Conservation (phyloP, 306 rosid species). For the Vachellia collinsii region DNA sequence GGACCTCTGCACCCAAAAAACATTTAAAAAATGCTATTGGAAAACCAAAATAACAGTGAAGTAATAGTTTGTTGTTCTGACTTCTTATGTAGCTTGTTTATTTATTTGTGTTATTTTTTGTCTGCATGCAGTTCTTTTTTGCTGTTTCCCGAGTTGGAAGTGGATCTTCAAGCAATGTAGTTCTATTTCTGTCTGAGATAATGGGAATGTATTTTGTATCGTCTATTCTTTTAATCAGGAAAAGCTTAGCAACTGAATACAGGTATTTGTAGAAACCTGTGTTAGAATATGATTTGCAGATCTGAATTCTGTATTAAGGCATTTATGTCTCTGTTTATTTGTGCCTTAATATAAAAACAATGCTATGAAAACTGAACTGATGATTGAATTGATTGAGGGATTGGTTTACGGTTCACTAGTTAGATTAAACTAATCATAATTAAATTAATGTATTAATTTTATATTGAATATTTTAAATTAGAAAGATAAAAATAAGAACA, state of each 20-base stretch:
- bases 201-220: conserved; percentile 99
- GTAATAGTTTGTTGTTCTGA: not conserved
- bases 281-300: not conserved
- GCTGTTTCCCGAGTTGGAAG: conserved; percentile 99
- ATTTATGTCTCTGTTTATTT: conserved; percentile 8
- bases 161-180: conserved; percentile 99
- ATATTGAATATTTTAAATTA: no score
- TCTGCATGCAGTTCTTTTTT: conserved; percentile 79
- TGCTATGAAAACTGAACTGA: not conserved
- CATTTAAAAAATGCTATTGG: not conserved
- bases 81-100: conserved; percentile 30
- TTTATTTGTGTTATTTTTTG: not conserved
- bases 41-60: conserved; percentile 16
- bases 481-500: not conserved
- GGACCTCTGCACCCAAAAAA: not conserved
- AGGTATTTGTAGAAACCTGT: conserved; percentile 55
- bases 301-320: not conserved
- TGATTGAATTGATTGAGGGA: not conserved
- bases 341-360: not conserved
- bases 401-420: not conserved
- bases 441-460: no score
- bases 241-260: conserved; percentile 96
- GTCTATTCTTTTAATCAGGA: conserved; percentile 94
- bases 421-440: no score
- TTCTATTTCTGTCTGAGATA: conserved; percentile 90